Evolutionary conservation across 2,329 filamentous ascomycete genomes (phyloP).

Genomic region (Diaporthe australafricana): DNA sequence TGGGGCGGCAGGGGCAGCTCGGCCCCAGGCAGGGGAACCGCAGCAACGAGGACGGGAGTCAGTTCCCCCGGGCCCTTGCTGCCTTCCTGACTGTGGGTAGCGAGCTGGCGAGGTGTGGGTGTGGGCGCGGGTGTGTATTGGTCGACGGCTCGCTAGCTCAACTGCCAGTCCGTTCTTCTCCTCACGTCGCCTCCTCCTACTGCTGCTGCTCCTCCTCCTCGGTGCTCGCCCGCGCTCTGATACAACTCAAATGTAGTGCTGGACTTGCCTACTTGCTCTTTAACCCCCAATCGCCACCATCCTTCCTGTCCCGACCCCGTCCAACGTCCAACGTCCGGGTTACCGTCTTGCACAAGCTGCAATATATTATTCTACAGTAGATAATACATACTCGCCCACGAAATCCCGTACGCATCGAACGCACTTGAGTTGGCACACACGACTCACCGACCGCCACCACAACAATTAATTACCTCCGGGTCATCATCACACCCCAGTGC

Average conservation of each 20-base stretch:
- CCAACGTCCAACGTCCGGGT: neutral
- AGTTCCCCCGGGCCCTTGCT: constrained; percentile 19
- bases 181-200: constrained; percentile 2
- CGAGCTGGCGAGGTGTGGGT: neutral
- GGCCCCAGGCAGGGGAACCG: constrained; percentile 10
- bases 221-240: neutral
- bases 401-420: neutral
- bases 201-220: neutral
- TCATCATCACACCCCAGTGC: neutral
- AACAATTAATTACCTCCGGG: neutral
- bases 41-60: constrained; percentile 18
- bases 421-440: neutral
- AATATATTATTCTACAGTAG: neutral
- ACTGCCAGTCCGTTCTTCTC: constrained; percentile 14
- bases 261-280: neutral
- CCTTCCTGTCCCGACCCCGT: no score
- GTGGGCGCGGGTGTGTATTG: neutral
- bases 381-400: neutral
- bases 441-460: neutral
- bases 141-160: neutral
- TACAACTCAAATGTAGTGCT: neutral
- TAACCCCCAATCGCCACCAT: neutral
- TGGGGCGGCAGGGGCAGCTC: constrained; percentile 8
- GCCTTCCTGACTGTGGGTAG: constrained; percentile 11
- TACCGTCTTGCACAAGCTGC: neutral